phyloP scores from a whole-genome alignment of 306 rosid genomes.

The Oemleria cerasiformis region DNA sequence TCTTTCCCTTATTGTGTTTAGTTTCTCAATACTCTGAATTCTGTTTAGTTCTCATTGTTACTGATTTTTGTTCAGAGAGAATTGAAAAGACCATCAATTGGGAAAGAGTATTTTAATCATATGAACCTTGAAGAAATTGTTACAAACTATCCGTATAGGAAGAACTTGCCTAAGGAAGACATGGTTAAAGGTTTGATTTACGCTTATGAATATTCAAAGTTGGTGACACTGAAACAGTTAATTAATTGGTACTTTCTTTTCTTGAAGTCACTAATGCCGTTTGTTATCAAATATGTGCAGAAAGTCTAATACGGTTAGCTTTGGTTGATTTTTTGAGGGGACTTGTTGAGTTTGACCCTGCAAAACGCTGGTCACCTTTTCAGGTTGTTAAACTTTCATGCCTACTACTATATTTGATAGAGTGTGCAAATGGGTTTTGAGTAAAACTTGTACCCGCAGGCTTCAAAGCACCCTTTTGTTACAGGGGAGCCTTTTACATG shows the following conservation, averaged over 20 bases:
- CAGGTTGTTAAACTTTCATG: conserved; percentile 54
- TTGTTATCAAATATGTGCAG: conserved; percentile 51
- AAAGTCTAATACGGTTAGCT: conserved; percentile 80
- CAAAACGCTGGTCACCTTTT: conserved; percentile 97
- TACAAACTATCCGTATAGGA: conserved; percentile 80
- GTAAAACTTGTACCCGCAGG: conserved; percentile 56
- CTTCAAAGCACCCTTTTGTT: conserved; percentile 96
- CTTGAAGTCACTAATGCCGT: conserved; percentile 31
- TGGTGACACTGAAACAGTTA: conserved; percentile 4
- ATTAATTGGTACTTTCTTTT: conserved; percentile 4
- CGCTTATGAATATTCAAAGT: neutral
- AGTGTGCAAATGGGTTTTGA: conserved; percentile 21
- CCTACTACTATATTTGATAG: conserved; percentile 24
- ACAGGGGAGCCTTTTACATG: conserved; percentile 95
- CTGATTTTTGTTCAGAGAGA: conserved; percentile 73
- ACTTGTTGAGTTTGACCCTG: conserved; percentile 94
- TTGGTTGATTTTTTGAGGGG: conserved; percentile 94
- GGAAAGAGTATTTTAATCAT: conserved; percentile 89
- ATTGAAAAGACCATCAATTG: conserved; percentile 80
- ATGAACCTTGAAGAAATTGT: conserved; percentile 92
- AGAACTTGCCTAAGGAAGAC: conserved; percentile 85
- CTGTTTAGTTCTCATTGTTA: conserved; percentile 25
- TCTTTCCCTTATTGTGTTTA: neutral
- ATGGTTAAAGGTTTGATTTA: conserved; percentile 66
- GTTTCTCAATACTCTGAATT: neutral